Percentiles rank a stretch among this genome's conserved stretches.
These are phyloP conservation scores for Neoscytalidium dimidiatum DNA, from an alignment of 2,329 filamentous ascomycete species.

Conservation along the genomic window DNA sequence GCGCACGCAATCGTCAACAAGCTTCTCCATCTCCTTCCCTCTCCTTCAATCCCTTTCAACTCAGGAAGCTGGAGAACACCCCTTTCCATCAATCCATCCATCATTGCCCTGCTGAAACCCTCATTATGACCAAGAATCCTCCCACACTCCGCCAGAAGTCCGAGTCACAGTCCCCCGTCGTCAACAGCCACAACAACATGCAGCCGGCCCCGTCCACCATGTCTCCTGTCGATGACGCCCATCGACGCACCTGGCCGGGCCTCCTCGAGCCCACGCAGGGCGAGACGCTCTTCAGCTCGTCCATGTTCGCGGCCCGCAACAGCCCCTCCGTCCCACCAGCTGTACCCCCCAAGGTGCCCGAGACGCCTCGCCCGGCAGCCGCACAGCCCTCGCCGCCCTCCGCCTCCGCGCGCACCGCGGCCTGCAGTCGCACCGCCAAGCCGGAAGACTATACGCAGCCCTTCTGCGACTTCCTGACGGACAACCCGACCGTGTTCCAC, in stretches of 20 bases:
- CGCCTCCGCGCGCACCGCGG: conserved; percentile 1
- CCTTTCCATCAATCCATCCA: neutral
- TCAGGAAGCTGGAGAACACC: neutral
- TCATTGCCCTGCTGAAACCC: neutral
- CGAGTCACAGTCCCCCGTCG: conserved; percentile 28
- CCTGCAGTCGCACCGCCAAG: conserved; percentile 27
- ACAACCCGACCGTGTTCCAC: conserved; percentile 93
- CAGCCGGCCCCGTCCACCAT: conserved; percentile 25
- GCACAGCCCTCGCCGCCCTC: neutral
- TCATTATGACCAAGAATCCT: conserved; percentile 39
- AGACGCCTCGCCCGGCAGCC: conserved; percentile 11
- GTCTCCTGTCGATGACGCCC: neutral
- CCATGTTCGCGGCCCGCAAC: conserved; percentile 22
- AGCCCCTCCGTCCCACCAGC: conserved; percentile 31
- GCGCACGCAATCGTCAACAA: neutral
- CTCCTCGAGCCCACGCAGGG: conserved; percentile 22
- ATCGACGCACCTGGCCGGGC: conserved; percentile 20
- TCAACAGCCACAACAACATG: conserved; percentile 1
- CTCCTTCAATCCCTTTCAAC: neutral
- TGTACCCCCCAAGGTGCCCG: conserved; percentile 38
- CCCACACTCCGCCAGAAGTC: conserved; percentile 38
- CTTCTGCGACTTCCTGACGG: conserved; percentile 82
- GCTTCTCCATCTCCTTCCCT: neutral
- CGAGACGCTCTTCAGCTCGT: conserved; percentile 22
- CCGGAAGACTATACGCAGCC: conserved; percentile 68